phyloP scores from a whole-genome alignment of 805 yeast species.

The Kazachstania viticola region DNA sequence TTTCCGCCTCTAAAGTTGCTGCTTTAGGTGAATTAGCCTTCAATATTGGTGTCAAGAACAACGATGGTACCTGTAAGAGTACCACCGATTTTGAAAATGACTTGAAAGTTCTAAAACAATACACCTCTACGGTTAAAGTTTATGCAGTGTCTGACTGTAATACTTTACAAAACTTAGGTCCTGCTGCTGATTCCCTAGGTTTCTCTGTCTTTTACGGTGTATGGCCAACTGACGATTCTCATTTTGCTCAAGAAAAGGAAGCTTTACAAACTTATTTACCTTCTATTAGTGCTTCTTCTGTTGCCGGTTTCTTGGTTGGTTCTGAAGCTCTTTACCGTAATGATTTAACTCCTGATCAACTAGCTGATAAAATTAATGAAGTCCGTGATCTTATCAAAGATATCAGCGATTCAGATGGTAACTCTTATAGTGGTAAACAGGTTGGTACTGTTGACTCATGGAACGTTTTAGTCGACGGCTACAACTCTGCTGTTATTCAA shows the following conservation, averaged over 20 bases:
- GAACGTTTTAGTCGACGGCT: conserved; percentile 81
- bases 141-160: conserved; percentile 93
- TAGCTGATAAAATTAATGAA: conserved; percentile 56
- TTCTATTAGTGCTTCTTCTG: conserved; percentile 49
- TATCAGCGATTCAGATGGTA: conserved; percentile 71
- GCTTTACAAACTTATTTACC: conserved; percentile 70
- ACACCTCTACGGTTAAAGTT: conserved; percentile 63
- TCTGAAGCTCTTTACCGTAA: conserved; percentile 92
- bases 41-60: conserved; percentile 75
- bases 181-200: conserved; percentile 71
- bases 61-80: conserved; percentile 65
- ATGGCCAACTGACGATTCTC: conserved; percentile 87
- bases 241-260: conserved; percentile 58
- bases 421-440: conserved; percentile 54
- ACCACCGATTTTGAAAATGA: conserved; percentile 61
- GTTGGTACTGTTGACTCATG: conserved; percentile 96
- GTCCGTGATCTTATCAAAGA: conserved; percentile 47
- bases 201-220: conserved; percentile 73
- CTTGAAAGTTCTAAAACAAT: conserved; percentile 43
- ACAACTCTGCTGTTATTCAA: conserved; percentile 53
- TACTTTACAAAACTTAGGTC: conserved; percentile 73
- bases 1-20: conserved; percentile 35
- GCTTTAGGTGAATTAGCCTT: conserved; percentile 70
- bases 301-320: conserved; percentile 78
- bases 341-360: conserved; percentile 64